These are phyloP conservation scores for Gryganskiella cystojenkinii DNA, from an alignment of 192 early-diverging fungal genomes.

Conservation along the genomic window DNA sequence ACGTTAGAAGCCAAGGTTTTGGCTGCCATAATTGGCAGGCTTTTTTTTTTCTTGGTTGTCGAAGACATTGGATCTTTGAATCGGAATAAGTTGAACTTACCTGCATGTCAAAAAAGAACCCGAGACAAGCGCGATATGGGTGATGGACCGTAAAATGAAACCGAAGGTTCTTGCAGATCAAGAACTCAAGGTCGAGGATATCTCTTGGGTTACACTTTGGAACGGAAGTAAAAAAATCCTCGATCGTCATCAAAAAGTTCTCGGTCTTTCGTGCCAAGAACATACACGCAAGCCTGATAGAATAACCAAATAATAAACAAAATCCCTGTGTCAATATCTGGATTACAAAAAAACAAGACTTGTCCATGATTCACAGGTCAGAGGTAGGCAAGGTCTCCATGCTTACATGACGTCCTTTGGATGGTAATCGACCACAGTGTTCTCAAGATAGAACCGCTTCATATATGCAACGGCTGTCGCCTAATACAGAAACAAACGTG, in stretches of 20 bases:
- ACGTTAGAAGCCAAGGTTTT: too few relatives aligned
- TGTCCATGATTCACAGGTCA: neutral
- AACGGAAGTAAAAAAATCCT: slow-evolving; percentile 72
- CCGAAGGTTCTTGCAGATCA: slow-evolving; percentile 67
- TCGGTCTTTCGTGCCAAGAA: slow-evolving; percentile 84
- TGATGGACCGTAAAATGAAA: slow-evolving; percentile 83
- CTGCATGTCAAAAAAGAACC: slow-evolving; percentile 82
- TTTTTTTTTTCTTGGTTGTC: too few relatives aligned
- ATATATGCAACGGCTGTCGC: slow-evolving; percentile 83
- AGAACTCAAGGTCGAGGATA: slow-evolving; percentile 64
- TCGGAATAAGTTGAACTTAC: slow-evolving; percentile 18
- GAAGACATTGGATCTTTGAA: too few relatives aligned
- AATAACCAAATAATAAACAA: neutral
- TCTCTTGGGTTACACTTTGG: slow-evolving; percentile 57
- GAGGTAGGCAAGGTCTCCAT: neutral
- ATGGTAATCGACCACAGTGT: slow-evolving; percentile 84
- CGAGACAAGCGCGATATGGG: slow-evolving; percentile 75
- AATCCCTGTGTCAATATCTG: too few relatives aligned
- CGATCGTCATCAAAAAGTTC: slow-evolving; percentile 76
- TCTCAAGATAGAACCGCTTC: slow-evolving; percentile 85
- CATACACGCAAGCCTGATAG: slow-evolving; percentile 74
- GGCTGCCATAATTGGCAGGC: too few relatives aligned
- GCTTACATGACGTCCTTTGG: slow-evolving; percentile 79
- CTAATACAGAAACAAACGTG: slow-evolving; percentile 55
- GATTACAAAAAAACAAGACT: neutral